Evolutionary conservation across 2,329 filamentous ascomycete species (phyloP).

Genomic region (Colletotrichum aenigma): DNA sequence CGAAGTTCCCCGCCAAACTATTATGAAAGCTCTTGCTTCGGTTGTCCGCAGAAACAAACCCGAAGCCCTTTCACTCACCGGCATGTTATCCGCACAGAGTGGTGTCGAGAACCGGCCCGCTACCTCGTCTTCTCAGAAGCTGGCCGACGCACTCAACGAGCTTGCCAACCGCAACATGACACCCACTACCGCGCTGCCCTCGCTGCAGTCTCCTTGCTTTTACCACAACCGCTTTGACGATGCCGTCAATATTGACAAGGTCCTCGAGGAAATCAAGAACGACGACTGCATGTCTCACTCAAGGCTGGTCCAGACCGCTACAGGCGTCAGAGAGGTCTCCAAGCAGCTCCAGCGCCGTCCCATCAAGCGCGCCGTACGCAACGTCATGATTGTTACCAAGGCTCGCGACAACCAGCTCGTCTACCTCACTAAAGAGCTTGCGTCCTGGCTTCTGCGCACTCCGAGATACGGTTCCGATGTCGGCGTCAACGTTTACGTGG

Average conservation of each 20-base stretch:
- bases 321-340: slow-evolving; percentile 91
- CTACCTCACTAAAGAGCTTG: slow-evolving; percentile 83
- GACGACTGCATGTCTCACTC: slow-evolving; percentile 94
- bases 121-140: slow-evolving; percentile 60
- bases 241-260: slow-evolving; percentile 91
- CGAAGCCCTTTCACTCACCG: slow-evolving; percentile 65
- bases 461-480: slow-evolving; percentile 87
- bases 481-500: slow-evolving; percentile 98
- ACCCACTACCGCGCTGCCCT: slow-evolving; percentile 60
- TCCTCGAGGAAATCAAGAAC: slow-evolving; percentile 90
- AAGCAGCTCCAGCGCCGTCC: slow-evolving; percentile 92
- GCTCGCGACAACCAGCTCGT: slow-evolving; percentile 94
- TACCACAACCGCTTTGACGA: slow-evolving; percentile 98
- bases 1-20: slow-evolving; percentile 79
- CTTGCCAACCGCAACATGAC: slow-evolving; percentile 48
- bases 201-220: slow-evolving; percentile 91
- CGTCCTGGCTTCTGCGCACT: slow-evolving; percentile 86
- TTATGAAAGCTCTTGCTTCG: slow-evolving; percentile 81
- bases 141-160: slow-evolving; percentile 65
- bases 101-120: slow-evolving; percentile 42
- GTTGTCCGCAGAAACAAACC: slow-evolving; percentile 64
- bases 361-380: slow-evolving; percentile 88
- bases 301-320: slow-evolving; percentile 91
- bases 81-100: slow-evolving; percentile 57
- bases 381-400: slow-evolving; percentile 98